Percentiles rank a stretch among this genome's conserved stretches.
Conservation (phyloP, 306 rosid genomes). For the Nissolia schottii region DNA sequence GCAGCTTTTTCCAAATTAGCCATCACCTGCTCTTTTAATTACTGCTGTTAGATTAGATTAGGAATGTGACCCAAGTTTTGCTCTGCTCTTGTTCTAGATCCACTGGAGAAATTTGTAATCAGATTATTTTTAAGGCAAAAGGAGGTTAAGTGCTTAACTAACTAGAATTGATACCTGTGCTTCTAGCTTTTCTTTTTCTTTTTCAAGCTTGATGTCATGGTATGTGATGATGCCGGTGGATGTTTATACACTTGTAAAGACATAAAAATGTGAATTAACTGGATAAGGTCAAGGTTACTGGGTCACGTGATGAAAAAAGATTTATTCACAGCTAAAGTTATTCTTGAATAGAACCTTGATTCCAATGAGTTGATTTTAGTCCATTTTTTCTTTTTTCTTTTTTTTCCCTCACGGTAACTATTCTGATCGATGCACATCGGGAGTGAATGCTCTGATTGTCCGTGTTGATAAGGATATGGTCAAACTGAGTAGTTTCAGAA, state of each 20-base stretch:
- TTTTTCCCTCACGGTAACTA: too few relatives aligned
- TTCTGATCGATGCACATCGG: too few relatives aligned
- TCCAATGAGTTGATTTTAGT: too few relatives aligned
- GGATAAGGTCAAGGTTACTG: background rate
- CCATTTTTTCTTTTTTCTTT: too few relatives aligned
- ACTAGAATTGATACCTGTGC: background rate
- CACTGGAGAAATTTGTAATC: background rate
- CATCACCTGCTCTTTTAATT: background rate
- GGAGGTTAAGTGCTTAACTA: background rate
- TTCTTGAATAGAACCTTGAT: background rate
- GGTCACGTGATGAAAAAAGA: background rate
- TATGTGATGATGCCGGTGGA: background rate
- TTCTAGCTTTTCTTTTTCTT: too few relatives aligned
- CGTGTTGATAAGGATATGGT: too few relatives aligned
- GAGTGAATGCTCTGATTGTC: too few relatives aligned
- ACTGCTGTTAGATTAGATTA: too few relatives aligned
- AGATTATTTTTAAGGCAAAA: background rate
- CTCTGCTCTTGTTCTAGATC: background rate
- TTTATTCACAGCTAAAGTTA: background rate
- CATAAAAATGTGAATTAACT: background rate
- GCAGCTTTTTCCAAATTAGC: slow-evolving; percentile 25
- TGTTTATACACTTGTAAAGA: background rate
- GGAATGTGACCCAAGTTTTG: slow-evolving; percentile 23
- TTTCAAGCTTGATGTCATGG: too few relatives aligned
- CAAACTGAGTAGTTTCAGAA: too few relatives aligned